Evolutionary conservation across 345 rosid genomes (phyloP).

Genomic region (Rubroshorea leprosula): DNA sequence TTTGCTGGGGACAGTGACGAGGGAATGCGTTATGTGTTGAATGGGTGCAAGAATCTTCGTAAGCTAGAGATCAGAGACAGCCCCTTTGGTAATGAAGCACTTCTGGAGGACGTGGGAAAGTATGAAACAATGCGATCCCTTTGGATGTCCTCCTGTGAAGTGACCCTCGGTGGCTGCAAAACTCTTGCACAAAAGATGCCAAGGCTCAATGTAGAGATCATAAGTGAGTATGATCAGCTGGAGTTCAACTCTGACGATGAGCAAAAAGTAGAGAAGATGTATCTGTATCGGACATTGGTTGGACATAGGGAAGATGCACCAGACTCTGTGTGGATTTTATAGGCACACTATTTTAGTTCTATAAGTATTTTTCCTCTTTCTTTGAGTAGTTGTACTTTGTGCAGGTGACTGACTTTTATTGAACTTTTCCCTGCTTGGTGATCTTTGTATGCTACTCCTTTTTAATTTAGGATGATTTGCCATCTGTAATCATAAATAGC

Average conservation of each 20-base stretch:
- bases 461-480: too few species aligned
- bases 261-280: constrained; percentile 70
- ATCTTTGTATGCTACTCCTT: too few species aligned
- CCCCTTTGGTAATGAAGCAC: constrained; percentile 85
- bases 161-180: constrained; percentile 89
- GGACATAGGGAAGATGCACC: constrained; percentile 86
- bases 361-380: constrained; percentile 1
- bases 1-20: constrained; percentile 86
- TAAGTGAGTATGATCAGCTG: constrained; percentile 49
- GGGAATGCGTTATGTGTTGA: constrained; percentile 79
- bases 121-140: constrained; percentile 99
- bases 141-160: constrained; percentile 99
- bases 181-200: constrained; percentile 64
- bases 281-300: constrained; percentile 69
- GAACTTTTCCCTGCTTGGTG: background rate
- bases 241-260: constrained; percentile 30
- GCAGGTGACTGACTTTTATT: constrained; percentile 24
- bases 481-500: too few species aligned
- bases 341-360: constrained; percentile 21
- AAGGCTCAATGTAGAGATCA: constrained; percentile 78
- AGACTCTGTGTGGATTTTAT: constrained; percentile 55
- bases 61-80: constrained; percentile 87
- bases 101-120: constrained; percentile 73
- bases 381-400: constrained; percentile 23
- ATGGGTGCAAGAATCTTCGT: constrained; percentile 82